phyloP scores from a whole-genome alignment of 2,329 filamentous ascomycete genomes.

The Fonsecaea monophora region DNA sequence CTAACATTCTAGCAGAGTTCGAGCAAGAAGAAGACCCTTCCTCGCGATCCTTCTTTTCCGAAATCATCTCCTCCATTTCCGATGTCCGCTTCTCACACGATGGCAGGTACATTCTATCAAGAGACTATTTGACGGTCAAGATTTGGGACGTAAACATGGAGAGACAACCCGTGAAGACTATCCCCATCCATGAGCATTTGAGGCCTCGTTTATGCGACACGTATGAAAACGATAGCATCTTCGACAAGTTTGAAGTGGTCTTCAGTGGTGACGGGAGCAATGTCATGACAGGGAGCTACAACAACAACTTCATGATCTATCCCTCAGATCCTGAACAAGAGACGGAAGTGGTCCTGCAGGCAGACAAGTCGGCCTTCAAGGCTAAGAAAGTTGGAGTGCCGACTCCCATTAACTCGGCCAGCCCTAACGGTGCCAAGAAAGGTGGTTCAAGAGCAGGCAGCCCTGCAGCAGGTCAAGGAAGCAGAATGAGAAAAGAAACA shows the following conservation, averaged over 20 bases:
- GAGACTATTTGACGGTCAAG: constrained; percentile 98
- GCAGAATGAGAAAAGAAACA: constrained; percentile 98
- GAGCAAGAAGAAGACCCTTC: constrained; percentile 98
- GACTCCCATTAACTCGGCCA: constrained; percentile 89
- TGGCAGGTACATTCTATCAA: constrained; percentile 93
- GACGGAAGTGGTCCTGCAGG: constrained; percentile 94
- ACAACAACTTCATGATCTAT: constrained; percentile 99
- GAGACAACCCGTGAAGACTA: constrained; percentile 94
- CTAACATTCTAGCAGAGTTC: constrained; percentile 70
- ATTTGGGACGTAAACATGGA: constrained; percentile 99
- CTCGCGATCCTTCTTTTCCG: constrained; percentile 97
- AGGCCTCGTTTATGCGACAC: constrained; percentile 94
- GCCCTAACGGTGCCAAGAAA: constrained; percentile 78
- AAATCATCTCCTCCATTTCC: constrained; percentile 99
- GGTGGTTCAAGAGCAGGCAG: constrained; percentile 85
- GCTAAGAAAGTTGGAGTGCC: constrained; percentile 99
- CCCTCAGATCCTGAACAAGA: constrained; percentile 95
- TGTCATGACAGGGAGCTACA: constrained; percentile 99
- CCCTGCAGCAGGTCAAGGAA: constrained; percentile 81
- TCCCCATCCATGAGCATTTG: constrained; percentile 97
- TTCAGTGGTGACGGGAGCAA: constrained; percentile 99
- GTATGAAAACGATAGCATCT: constrained; percentile 99
- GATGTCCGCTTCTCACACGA: constrained; percentile 98
- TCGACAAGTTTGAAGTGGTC: constrained; percentile 99
- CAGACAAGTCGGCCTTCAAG: constrained; percentile 99